phyloP scores from a whole-genome alignment of 345 rosid species.

The Melaleuca alternifolia region DNA sequence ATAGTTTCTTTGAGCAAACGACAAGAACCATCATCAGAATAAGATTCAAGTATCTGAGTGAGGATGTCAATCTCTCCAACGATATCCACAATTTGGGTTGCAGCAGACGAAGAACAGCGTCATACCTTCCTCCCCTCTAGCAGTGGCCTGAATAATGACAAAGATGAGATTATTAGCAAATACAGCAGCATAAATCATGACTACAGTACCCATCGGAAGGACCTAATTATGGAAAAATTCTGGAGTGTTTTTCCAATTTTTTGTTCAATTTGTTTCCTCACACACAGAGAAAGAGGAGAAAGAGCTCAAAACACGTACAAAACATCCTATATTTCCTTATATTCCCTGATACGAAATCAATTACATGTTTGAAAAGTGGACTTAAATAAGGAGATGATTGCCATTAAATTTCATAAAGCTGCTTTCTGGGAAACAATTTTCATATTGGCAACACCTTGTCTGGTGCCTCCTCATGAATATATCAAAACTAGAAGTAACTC shows the following conservation, averaged over 20 bases:
- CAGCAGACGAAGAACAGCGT: conserved; percentile 85
- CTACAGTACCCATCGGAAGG: background rate
- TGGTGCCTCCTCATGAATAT: background rate
- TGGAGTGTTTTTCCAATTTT: background rate
- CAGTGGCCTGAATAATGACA: conserved; percentile 39
- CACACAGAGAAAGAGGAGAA: background rate
- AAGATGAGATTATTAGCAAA: background rate
- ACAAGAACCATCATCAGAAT: background rate
- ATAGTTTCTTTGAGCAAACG: background rate
- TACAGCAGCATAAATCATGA: background rate
- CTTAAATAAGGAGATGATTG: background rate
- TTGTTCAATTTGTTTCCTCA: background rate
- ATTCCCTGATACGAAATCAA: background rate
- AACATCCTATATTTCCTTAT: background rate
- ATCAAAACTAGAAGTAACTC: background rate
- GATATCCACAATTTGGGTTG: conserved; percentile 57
- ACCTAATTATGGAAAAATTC: background rate
- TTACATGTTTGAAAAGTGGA: background rate
- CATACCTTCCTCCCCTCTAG: conserved; percentile 94
- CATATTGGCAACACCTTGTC: background rate
- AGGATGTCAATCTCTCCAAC: conserved; percentile 60
- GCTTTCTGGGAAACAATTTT: background rate
- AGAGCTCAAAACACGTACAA: background rate
- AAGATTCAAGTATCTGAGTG: background rate
- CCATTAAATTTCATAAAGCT: background rate